Evolutionary conservation across 106 monocot genomes (phyloP).

Genomic region (Amphibolis antarctica): DNA sequence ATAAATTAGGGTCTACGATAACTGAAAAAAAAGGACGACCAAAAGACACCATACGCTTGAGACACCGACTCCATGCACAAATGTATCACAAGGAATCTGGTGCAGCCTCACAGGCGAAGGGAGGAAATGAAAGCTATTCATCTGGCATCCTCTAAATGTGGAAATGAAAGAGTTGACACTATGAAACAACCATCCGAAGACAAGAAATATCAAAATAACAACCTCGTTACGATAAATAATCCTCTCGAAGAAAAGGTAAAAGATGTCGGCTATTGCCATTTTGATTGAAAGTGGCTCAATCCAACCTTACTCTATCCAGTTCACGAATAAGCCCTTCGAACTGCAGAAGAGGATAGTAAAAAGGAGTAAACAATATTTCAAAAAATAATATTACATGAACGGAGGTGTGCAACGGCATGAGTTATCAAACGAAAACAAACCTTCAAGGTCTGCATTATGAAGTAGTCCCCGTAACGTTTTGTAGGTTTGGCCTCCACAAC

Average conservation of each 20-base stretch:
- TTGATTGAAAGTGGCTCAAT: slow-evolving; percentile 14
- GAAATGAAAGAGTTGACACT: too few relatives aligned
- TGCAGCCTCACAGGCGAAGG: too few relatives aligned
- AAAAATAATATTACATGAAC: too few relatives aligned
- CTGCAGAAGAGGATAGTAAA: slow-evolving; percentile 24
- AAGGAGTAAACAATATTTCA: not conserved
- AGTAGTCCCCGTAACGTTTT: slow-evolving; percentile 75
- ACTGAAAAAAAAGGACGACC: too few relatives aligned
- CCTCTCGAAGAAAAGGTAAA: not conserved
- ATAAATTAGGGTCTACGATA: too few relatives aligned
- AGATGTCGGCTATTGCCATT: not conserved
- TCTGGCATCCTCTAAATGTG: too few relatives aligned
- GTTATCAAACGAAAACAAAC: slow-evolving; percentile 11
- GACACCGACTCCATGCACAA: too few relatives aligned
- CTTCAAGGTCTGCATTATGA: slow-evolving; percentile 76
- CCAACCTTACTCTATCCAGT: slow-evolving; percentile 59
- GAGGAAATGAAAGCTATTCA: too few relatives aligned
- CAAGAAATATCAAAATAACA: not conserved
- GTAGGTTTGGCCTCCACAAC: slow-evolving; percentile 53
- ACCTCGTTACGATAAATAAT: not conserved
- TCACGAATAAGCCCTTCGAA: slow-evolving; percentile 57
- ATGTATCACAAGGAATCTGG: too few relatives aligned
- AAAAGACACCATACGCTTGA: too few relatives aligned
- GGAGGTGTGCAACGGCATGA: not conserved
- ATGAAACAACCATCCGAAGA: too few relatives aligned